phyloP scores from a whole-genome alignment of 352 stramenopile species.

The Aphanomyces euteiches region DNA sequence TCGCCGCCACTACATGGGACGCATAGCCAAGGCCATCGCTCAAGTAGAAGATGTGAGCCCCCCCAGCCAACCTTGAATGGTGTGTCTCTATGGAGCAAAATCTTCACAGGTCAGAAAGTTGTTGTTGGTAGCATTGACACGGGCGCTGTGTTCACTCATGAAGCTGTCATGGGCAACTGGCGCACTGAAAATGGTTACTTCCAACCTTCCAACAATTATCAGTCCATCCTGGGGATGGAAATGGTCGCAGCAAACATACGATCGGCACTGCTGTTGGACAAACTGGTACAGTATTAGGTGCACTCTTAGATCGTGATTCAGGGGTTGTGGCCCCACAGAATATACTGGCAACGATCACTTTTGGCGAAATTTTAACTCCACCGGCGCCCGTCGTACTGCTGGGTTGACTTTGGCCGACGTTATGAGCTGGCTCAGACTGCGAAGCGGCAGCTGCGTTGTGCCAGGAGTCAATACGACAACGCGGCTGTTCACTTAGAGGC shows the following conservation, averaged over 20 bases:
- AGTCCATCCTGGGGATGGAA: conserved; percentile 40
- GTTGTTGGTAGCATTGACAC: conserved; percentile 1
- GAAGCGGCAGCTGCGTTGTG: background rate
- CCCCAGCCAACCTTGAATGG: conserved; percentile 8
- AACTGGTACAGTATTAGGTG: conserved; percentile 43
- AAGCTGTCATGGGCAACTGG: conserved; percentile 31
- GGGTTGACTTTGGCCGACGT: conserved; percentile 17
- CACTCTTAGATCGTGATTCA: conserved; percentile 53
- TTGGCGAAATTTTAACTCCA: too few relatives aligned
- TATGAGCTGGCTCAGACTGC: conserved; percentile 20
- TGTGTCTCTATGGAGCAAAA: conserved; percentile 17
- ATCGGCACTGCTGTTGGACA: conserved; percentile 44
- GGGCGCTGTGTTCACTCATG: too few relatives aligned
- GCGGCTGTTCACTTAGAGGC: conserved; percentile 22
- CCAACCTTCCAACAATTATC: conserved; percentile 36
- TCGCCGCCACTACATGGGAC: conserved; percentile 14
- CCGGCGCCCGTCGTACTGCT: too few relatives aligned
- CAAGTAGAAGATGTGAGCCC: background rate
- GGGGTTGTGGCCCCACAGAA: too few relatives aligned
- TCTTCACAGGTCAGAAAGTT: conserved; percentile 18
- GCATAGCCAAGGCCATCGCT: background rate
- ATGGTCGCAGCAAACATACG: too few relatives aligned
- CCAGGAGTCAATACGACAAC: background rate
- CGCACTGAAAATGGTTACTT: conserved; percentile 45
- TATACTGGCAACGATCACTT: too few relatives aligned